A percentile compares a stretch with the other conserved stretches of the same genome.
These are phyloP conservation scores for Phascolomyces articulosus DNA, from an alignment of 371 early-diverging fungal genomes.

Conservation along the genomic window DNA sequence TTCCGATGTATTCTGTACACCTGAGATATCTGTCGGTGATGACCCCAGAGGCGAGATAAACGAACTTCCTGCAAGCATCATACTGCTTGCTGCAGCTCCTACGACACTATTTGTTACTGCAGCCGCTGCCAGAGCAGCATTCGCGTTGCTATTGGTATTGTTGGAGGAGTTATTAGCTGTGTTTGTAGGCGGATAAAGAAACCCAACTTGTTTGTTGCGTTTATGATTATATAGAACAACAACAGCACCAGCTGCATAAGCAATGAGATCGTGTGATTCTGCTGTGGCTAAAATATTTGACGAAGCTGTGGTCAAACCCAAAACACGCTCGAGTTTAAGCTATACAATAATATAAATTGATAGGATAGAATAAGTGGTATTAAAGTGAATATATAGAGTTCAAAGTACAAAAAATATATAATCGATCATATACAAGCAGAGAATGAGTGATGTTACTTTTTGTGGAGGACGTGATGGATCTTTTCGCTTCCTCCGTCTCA, in stretches of 20 bases:
- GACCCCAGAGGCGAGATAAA: constrained; percentile 17
- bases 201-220: constrained; percentile 69
- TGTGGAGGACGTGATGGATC: constrained; percentile 25
- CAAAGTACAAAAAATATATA: too few relatives aligned
- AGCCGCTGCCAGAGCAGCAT: constrained; percentile 12
- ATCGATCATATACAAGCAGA: too few relatives aligned
- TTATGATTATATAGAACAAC: constrained; percentile 76
- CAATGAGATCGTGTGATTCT: constrained; percentile 60
- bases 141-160: constrained; percentile 3
- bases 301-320: constrained; percentile 64
- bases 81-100: background rate
- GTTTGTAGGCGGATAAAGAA: constrained; percentile 51
- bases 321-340: constrained; percentile 67
- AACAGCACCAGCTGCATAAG: constrained; percentile 78
- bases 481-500: constrained; percentile 25
- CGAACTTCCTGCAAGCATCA: constrained; percentile 14
- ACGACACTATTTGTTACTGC: constrained; percentile 20
- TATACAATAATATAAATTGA: constrained; percentile 10
- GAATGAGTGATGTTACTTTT: constrained; percentile 20
- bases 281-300: constrained; percentile 63
- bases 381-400: too few relatives aligned
- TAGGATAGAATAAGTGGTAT: too few relatives aligned
- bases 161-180: constrained; percentile 4
- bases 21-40: constrained; percentile 11
- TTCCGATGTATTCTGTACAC: constrained; percentile 9